These are phyloP conservation scores for Zymoseptoria crescenta DNA, from an alignment of 2,329 filamentous ascomycete species.

Conservation along the genomic window DNA sequence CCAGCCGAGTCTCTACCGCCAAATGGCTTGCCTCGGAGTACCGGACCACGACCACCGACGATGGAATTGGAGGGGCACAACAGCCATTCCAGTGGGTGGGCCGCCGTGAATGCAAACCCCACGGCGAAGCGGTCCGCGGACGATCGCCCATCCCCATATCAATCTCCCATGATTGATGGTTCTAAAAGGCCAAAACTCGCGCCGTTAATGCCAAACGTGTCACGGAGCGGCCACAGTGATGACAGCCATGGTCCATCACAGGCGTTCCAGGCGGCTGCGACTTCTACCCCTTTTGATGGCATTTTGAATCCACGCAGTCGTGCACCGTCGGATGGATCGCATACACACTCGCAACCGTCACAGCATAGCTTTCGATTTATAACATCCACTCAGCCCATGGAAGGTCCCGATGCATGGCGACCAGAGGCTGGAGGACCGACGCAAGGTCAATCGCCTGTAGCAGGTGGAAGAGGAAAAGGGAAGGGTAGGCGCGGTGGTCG, in stretches of 20 bases:
- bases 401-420: slow-evolving; percentile 26
- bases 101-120: slow-evolving; percentile 37
- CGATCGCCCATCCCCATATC: slow-evolving; percentile 25
- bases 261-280: slow-evolving; percentile 8
- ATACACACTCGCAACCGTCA: slow-evolving; percentile 20
- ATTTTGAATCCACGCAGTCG: slow-evolving; percentile 23
- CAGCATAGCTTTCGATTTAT: slow-evolving; percentile 27
- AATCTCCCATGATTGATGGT: slow-evolving; percentile 29
- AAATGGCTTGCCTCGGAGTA: slow-evolving; percentile 11
- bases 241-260: slow-evolving; percentile 15
- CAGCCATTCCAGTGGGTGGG: slow-evolving; percentile 33
- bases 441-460: background rate
- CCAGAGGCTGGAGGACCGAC: slow-evolving; percentile 11
- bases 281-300: slow-evolving; percentile 7
- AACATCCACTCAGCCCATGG: slow-evolving; percentile 23
- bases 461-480: slow-evolving; percentile 19
- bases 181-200: slow-evolving; percentile 41
- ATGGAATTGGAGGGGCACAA: slow-evolving; percentile 13
- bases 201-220: slow-evolving; percentile 30
- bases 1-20: slow-evolving; percentile 20
- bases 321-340: slow-evolving; percentile 26
- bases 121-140: slow-evolving; percentile 36
- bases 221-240: slow-evolving; percentile 27
- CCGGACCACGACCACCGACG: slow-evolving; percentile 12
- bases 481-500: slow-evolving; percentile 32